Percentiles rank a stretch among this genome's conserved stretches.
Conservation (phyloP, 2,329 filamentous ascomycete species). For the Didymella arachidicola region DNA sequence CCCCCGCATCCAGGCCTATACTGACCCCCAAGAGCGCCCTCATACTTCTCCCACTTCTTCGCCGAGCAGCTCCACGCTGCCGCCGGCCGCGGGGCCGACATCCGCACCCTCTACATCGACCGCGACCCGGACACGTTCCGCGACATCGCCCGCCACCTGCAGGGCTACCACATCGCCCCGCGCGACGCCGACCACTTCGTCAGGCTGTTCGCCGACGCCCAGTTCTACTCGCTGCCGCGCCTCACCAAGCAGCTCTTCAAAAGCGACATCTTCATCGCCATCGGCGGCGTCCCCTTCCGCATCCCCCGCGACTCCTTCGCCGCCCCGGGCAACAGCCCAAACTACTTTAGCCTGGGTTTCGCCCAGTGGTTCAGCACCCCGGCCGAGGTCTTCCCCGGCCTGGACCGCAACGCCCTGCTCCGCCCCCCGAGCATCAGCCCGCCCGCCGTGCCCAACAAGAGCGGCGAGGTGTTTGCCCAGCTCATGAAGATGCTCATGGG, state of each 20-base stretch:
- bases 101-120: conserved; percentile 93
- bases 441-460: conserved; percentile 80
- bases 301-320: conserved; percentile 89
- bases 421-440: conserved; percentile 87
- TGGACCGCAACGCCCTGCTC: conserved; percentile 78
- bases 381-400: conserved; percentile 82
- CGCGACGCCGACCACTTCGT: conserved; percentile 87
- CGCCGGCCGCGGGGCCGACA: conserved; percentile 63
- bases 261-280: conserved; percentile 89
- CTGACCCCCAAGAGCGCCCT: conserved; percentile 77
- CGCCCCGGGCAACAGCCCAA: conserved; percentile 86
- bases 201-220: conserved; percentile 89
- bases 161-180: conserved; percentile 86
- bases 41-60: conserved; percentile 96
- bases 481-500: conserved; percentile 82
- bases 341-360: conserved; percentile 94
- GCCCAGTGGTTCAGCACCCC: conserved; percentile 84
- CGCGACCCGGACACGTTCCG: conserved; percentile 87
- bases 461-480: conserved; percentile 83
- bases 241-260: conserved; percentile 91
- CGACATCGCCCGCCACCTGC: conserved; percentile 88
- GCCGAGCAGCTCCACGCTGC: conserved; percentile 76
- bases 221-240: conserved; percentile 90
- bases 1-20: too few species aligned
- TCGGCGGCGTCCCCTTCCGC: conserved; percentile 86